These are phyloP conservation scores for Syzygium syzygioides DNA, from an alignment of 441 rosid genomes.

Conservation along the genomic window DNA sequence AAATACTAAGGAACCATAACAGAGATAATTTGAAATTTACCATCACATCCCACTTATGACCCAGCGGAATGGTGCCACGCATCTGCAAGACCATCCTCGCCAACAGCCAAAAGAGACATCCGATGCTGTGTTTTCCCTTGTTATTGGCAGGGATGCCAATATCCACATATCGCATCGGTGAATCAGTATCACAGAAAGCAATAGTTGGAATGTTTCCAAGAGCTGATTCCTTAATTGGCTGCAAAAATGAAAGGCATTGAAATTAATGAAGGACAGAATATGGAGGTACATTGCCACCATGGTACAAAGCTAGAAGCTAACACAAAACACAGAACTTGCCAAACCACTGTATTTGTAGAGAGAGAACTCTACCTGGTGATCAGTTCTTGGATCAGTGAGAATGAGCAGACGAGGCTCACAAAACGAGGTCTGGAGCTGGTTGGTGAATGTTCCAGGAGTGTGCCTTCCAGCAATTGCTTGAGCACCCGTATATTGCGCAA, in stretches of 20 bases:
- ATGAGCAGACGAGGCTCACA: slow-evolving; percentile 88
- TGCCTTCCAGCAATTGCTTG: slow-evolving; percentile 97
- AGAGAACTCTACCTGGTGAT: slow-evolving; percentile 58
- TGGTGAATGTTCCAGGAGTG: slow-evolving; percentile 95
- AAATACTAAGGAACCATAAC: neutral
- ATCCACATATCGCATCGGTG: slow-evolving; percentile 84
- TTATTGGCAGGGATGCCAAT: slow-evolving; percentile 93
- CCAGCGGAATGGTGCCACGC: slow-evolving; percentile 83
- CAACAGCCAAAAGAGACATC: slow-evolving; percentile 88
- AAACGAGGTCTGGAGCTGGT: slow-evolving; percentile 83
- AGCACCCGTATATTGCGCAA: slow-evolving; percentile 88
- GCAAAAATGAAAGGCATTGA: neutral
- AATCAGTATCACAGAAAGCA: slow-evolving; percentile 92
- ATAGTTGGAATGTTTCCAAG: slow-evolving; percentile 92
- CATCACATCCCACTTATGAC: slow-evolving; percentile 94
- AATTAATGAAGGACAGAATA: neutral
- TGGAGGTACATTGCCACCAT: neutral
- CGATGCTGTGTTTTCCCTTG: slow-evolving; percentile 97
- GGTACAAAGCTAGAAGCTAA: neutral
- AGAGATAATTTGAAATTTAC: slow-evolving; percentile 21
- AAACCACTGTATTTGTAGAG: neutral
- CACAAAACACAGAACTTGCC: neutral
- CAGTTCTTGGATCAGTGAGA: slow-evolving; percentile 89
- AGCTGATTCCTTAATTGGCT: slow-evolving; percentile 96
- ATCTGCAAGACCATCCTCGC: slow-evolving; percentile 97